Percentiles rank a stretch among this genome's conserved stretches.
These are phyloP conservation scores for Fusarium euwallaceae DNA, from an alignment of 2,329 filamentous ascomycete genomes.

Conservation along the genomic window DNA sequence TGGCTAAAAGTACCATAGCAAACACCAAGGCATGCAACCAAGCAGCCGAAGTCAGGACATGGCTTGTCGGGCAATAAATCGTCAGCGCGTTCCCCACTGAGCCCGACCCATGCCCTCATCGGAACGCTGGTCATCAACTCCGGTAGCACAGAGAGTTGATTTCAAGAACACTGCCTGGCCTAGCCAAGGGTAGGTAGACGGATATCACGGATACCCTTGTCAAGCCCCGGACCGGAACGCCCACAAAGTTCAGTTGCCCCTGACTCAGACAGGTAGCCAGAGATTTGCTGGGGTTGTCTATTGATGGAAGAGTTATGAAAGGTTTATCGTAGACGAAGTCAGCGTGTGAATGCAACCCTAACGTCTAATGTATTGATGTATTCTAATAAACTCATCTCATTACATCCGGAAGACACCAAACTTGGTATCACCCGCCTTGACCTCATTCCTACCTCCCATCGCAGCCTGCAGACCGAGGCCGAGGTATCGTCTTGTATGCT, in stretches of 20 bases:
- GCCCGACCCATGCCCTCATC: not conserved
- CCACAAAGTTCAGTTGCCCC: not conserved
- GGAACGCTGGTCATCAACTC: not conserved
- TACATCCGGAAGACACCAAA: constrained; percentile 91
- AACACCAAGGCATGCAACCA: not conserved
- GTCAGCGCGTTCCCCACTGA: not conserved
- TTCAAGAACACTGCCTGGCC: not conserved
- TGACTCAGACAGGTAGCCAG: not conserved
- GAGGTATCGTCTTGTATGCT: constrained; percentile 79
- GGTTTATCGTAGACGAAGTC: not conserved
- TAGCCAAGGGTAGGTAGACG: not conserved
- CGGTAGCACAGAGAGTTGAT: not conserved
- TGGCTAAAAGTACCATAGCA: not conserved
- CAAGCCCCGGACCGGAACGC: not conserved
- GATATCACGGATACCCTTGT: not conserved
- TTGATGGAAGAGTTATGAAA: not conserved
- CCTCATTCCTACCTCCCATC: constrained; percentile 74
- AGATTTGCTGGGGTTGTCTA: not conserved
- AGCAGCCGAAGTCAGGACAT: not conserved
- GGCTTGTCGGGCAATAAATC: not conserved
- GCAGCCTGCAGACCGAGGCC: constrained; percentile 80
- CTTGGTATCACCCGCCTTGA: constrained; percentile 72
- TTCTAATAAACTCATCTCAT: constrained; percentile 11
- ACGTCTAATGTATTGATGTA: constrained; percentile 13
- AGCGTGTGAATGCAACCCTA: not conserved